These are phyloP conservation scores for Madurella mycetomatis DNA, from an alignment of 2,329 filamentous ascomycete genomes.

Conservation along the genomic window DNA sequence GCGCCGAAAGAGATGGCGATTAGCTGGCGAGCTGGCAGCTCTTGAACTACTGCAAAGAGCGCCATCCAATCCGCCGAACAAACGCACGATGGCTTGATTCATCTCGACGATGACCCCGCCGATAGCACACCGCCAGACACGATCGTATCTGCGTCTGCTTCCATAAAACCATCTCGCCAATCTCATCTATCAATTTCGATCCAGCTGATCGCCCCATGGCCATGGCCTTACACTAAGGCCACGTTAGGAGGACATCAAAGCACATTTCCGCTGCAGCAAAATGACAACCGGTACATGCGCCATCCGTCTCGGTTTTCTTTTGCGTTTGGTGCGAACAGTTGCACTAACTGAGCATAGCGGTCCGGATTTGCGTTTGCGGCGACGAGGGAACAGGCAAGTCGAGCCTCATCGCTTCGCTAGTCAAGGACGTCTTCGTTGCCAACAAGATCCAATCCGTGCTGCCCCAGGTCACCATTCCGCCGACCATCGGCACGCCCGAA, in stretches of 20 bases:
- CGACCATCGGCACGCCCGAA: conserved; percentile 86
- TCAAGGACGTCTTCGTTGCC: conserved; percentile 94
- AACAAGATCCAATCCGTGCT: conserved; percentile 94
- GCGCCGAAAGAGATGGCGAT: not conserved
- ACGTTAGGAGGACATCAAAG: not conserved
- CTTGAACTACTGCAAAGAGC: not conserved
- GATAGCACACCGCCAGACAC: not conserved
- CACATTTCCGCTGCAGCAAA: not conserved
- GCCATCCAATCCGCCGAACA: not conserved
- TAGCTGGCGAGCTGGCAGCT: not conserved
- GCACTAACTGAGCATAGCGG: conserved; percentile 34
- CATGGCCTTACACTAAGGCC: not conserved
- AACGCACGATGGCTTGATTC: not conserved
- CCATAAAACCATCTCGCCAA: not conserved
- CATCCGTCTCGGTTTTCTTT: not conserved
- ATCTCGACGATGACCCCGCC: no score
- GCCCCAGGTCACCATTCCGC: conserved; percentile 90
- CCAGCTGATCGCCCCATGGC: not conserved
- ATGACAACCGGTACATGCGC: conserved; percentile 22
- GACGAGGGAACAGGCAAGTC: conserved; percentile 95
- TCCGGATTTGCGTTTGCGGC: conserved; percentile 93
- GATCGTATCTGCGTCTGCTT: not conserved
- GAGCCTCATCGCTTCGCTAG: conserved; percentile 87
- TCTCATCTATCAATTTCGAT: not conserved
- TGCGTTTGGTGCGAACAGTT: not conserved